A percentile compares a stretch with the other conserved stretches of the same genome.
These are phyloP conservation scores for Usnea hakonensis DNA, from an alignment of 495 filamentous ascomycete genomes.

Conservation along the genomic window DNA sequence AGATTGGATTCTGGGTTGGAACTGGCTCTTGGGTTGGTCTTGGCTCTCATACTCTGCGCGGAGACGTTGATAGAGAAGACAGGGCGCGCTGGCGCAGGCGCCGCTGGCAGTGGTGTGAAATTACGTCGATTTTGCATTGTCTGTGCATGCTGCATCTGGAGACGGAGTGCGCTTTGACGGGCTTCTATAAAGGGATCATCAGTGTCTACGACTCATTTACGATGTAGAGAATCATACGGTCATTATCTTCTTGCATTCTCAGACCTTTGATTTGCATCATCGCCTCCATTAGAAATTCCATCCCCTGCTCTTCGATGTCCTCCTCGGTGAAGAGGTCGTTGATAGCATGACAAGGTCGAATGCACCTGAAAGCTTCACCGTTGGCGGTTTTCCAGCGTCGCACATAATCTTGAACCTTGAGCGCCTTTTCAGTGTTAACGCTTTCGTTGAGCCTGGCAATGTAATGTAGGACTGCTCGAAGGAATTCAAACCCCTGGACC, in stretches of 20 bases:
- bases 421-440: constrained; percentile 3
- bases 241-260: not conserved
- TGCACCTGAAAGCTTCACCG: constrained; percentile 6
- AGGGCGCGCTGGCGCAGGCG: not conserved
- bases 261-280: not conserved
- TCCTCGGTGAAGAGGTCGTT: constrained; percentile 22
- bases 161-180: not conserved
- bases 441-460: constrained; percentile 16
- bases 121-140: not conserved
- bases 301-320: constrained; percentile 18
- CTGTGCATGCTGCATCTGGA: not conserved
- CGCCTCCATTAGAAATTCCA: constrained; percentile 23
- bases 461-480: constrained; percentile 24
- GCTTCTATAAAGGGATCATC: not conserved
- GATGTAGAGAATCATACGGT: not conserved
- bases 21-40: constrained; percentile 3
- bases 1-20: constrained; percentile 11
- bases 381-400: not conserved
- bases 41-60: not conserved
- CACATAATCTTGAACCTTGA: constrained; percentile 4
- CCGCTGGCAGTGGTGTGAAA: not conserved
- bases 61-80: not conserved
- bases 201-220: not conserved
- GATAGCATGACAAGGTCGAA: constrained; percentile 5
- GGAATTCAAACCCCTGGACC: constrained; percentile 36